Base-by-base conservation (phyloP, 2,329 filamentous ascomycete genomes). In the Pleoardoris graminearum region DNA sequence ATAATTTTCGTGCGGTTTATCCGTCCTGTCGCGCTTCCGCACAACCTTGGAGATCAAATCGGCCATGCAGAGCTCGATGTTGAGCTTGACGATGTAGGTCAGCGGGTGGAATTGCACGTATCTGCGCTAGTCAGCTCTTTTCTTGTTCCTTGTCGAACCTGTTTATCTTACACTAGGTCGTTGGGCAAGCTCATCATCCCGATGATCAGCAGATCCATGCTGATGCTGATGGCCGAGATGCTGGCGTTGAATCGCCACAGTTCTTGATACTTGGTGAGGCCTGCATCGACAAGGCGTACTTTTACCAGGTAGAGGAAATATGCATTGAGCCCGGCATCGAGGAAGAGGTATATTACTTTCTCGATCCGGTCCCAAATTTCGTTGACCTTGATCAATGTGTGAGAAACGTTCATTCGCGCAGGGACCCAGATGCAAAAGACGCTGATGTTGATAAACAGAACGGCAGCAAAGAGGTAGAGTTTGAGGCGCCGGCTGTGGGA, bases 51-150 rank as follows among this genome's bases (percentile, higher is more conserved):
- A 29, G 52, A 81, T 78, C 12, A 82, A 72, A 48, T 79, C 76
- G 53, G 79, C 78, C 75, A 81, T 78, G 45, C 75, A 76, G 73
- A 81, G 77, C 58, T 80, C 78, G 61, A 82, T 80, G 57, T 79
- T 73, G 17, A 81, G 69, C 57, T 81, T 81, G 53, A 78, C 67
- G 21, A 79, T 67, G 59, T 78, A 80, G 7, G 74, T 79, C 3
- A 82, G 67, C 0, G 79, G 79, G 50, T 80, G 77, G 58, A 79
- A 77, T 59, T 80, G 77, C 21, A 79, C 72, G 63, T 79, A 81
- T 16, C 69, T 74, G 41, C 22, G n/a, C n/a, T n/a, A n/a, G n/a
- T n/a, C n/a, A n/a, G n/a, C n/a, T n/a, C n/a, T n/a, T n/a, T n/a
- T n/a, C n/a, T n/a, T n/a, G n/a, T n/a, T n/a, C n/a, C n/a, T n/a